phyloP scores from a whole-genome alignment of 805 yeast genomes.

The Komagataella phaffii region DNA sequence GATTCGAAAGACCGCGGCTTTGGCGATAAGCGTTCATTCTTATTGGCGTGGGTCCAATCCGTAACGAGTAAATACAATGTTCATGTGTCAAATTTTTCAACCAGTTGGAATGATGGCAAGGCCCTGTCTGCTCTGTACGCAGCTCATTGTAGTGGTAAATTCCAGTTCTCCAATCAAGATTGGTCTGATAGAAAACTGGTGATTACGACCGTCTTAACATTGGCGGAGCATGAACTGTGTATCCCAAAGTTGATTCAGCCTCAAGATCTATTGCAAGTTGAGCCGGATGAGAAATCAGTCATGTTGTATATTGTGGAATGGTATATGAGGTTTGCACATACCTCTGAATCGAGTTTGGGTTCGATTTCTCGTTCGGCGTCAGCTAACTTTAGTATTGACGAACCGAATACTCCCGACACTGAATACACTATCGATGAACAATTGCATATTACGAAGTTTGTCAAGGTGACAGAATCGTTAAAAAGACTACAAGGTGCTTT shows the following conservation, averaged over 20 bases:
- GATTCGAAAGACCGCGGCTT: neutral
- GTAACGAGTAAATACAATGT: constrained; percentile 24
- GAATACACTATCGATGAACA: neutral
- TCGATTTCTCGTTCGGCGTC: neutral
- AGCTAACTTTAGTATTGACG: neutral
- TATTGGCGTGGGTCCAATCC: constrained; percentile 41
- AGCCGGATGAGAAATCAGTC: constrained; percentile 49
- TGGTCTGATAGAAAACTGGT: constrained; percentile 15
- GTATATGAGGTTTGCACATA: constrained; percentile 28
- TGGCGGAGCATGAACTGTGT: constrained; percentile 30
- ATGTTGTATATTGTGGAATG: constrained; percentile 46
- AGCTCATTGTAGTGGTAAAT: constrained; percentile 25
- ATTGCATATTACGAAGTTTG: neutral
- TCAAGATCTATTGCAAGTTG: constrained; percentile 33
- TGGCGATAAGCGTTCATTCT: constrained; percentile 19
- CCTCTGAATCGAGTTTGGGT: neutral
- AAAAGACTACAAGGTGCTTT: neutral
- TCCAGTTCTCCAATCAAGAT: constrained; percentile 19
- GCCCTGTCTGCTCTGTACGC: constrained; percentile 33
- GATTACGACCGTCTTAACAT: constrained; percentile 22
- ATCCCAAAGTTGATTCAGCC: constrained; percentile 40
- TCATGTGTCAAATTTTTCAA: constrained; percentile 32
- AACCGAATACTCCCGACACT: neutral
- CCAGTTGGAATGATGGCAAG: constrained; percentile 40
- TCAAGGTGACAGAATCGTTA: neutral